Percentiles rank a stretch among this genome's conserved stretches.
phyloP scores from a whole-genome alignment of 805 yeast species.

The Gaillardinia entomophila region DNA sequence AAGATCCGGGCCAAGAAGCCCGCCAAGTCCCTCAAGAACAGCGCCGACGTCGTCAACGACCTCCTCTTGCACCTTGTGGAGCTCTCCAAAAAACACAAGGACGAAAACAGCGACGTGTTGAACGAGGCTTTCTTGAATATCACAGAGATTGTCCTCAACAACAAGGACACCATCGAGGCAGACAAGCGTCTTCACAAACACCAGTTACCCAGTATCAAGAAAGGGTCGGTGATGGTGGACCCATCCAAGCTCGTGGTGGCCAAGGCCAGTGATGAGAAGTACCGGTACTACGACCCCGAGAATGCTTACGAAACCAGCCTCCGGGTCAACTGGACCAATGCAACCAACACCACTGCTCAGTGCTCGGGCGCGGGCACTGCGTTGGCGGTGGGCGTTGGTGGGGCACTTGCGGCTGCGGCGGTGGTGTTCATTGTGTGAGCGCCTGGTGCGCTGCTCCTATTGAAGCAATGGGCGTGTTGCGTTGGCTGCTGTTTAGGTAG shows the following conservation, averaged over 20 bases:
- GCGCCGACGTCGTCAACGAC: background rate
- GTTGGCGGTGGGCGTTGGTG: background rate
- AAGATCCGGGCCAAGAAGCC: no score
- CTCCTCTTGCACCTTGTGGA: background rate
- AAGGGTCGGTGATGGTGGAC: background rate
- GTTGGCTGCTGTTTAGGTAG: no score
- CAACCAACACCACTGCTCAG: background rate
- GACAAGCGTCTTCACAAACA: background rate
- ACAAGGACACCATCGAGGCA: background rate
- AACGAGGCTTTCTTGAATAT: no score
- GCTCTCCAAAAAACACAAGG: background rate
- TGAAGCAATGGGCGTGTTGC: no score
- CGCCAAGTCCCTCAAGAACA: no score
- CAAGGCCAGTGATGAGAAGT: constrained; percentile 1
- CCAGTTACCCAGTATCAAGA: background rate
- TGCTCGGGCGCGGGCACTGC: background rate
- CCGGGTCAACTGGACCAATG: background rate
- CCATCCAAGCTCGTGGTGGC: background rate
- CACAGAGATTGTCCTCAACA: background rate
- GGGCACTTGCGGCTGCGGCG: background rate
- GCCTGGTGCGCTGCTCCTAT: no score
- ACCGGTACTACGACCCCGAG: constrained; percentile 2
- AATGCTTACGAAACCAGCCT: constrained; percentile 3
- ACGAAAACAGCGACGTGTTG: background rate
- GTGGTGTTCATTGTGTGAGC: no score